Conservation (phyloP, 1,284 basidiomycete species). For the Sparassis latifolia region DNA sequence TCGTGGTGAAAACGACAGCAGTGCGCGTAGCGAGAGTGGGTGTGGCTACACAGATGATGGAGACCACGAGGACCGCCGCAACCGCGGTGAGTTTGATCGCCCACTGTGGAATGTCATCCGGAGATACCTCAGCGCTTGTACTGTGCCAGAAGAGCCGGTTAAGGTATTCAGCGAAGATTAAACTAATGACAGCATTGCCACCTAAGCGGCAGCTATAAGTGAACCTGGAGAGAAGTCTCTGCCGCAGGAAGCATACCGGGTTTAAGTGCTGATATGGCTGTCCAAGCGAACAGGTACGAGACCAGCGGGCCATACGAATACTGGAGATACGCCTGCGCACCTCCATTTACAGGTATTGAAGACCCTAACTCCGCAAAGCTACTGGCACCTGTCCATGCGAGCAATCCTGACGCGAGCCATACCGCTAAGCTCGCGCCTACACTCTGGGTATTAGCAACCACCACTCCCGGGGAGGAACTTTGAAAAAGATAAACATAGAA, state of each 20-base stretch:
- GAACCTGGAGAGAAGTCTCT: background rate
- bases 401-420: slow-evolving; percentile 73
- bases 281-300: slow-evolving; percentile 87
- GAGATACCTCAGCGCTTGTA: slow-evolving; percentile 55
- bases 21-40: slow-evolving; percentile 76
- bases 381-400: slow-evolving; percentile 92
- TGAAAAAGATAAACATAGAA: background rate
- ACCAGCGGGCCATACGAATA: slow-evolving; percentile 86
- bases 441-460: slow-evolving; percentile 80
- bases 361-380: slow-evolving; percentile 86
- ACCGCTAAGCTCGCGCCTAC: slow-evolving; percentile 80
- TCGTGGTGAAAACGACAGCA: slow-evolving; percentile 79
- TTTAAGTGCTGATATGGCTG: slow-evolving; percentile 83
- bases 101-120: slow-evolving; percentile 83
- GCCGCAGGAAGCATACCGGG: slow-evolving; percentile 47
- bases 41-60: slow-evolving; percentile 73
- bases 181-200: slow-evolving; percentile 60
- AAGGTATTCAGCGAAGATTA: slow-evolving; percentile 83
- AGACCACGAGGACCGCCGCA: slow-evolving; percentile 67
- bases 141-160: slow-evolving; percentile 73
- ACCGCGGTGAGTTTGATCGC: slow-evolving; percentile 87
- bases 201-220: slow-evolving; percentile 30
- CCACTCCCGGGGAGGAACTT: slow-evolving; percentile 87
- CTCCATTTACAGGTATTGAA: slow-evolving; percentile 82
- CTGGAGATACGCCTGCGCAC: slow-evolving; percentile 86